A percentile compares a stretch with the other conserved stretches of the same genome.
Evolutionary conservation across 1,284 basidiomycete species (phyloP).

Genomic region (Ustilago loliicola): DNA sequence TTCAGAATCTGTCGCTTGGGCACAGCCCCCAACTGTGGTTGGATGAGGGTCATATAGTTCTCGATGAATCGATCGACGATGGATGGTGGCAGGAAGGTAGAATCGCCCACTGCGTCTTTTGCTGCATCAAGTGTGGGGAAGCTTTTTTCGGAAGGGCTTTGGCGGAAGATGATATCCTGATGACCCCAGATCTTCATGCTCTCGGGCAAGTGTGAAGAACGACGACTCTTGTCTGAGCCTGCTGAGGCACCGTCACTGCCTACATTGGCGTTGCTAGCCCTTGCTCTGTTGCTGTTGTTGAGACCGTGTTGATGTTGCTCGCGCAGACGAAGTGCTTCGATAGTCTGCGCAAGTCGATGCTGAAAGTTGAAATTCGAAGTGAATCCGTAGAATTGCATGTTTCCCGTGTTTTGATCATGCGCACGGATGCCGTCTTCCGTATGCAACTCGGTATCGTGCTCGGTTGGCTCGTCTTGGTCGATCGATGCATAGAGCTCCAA

Average conservation of each 20-base stretch:
- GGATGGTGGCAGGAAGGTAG: slow-evolving; percentile 46
- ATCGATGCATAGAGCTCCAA: slow-evolving; percentile 47
- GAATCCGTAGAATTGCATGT: slow-evolving; percentile 56
- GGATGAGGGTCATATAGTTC: slow-evolving; percentile 53
- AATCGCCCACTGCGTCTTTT: slow-evolving; percentile 45
- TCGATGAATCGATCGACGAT: slow-evolving; percentile 56
- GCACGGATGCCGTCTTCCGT: slow-evolving; percentile 54
- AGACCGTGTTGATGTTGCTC: slow-evolving; percentile 38
- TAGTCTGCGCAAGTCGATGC: slow-evolving; percentile 47
- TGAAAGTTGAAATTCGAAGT: slow-evolving; percentile 58
- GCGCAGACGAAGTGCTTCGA: slow-evolving; percentile 43
- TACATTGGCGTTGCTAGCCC: slow-evolving; percentile 4
- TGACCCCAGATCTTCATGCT: slow-evolving; percentile 54
- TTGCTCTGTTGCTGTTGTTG: slow-evolving; percentile 9
- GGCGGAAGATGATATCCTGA: slow-evolving; percentile 52
- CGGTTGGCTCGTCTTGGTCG: slow-evolving; percentile 42
- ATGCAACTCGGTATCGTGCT: slow-evolving; percentile 35
- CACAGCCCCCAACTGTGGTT: slow-evolving; percentile 43
- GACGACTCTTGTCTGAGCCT: slow-evolving; percentile 13
- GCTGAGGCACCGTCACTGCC: background rate
- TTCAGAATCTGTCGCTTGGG: slow-evolving; percentile 52
- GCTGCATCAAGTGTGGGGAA: slow-evolving; percentile 45
- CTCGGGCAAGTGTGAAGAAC: slow-evolving; percentile 39
- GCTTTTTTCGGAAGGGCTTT: slow-evolving; percentile 32
- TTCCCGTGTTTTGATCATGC: slow-evolving; percentile 50